phyloP scores from a whole-genome alignment of 116 monocot genomes.

The Zostera marina region DNA sequence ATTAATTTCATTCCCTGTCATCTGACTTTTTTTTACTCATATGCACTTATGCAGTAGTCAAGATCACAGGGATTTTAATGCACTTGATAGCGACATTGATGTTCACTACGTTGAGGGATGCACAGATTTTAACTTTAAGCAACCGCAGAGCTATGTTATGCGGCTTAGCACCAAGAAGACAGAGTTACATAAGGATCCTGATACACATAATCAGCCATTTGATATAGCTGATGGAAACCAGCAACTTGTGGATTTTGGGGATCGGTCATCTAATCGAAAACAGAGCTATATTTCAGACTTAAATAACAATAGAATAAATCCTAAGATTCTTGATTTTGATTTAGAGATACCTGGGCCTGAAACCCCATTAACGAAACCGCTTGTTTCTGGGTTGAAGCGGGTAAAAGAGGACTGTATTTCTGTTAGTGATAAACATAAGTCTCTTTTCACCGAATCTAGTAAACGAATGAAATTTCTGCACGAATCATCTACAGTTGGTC shows the following conservation, averaged over 20 bases:
- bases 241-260: too few species aligned
- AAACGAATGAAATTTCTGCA: slow-evolving; percentile 41
- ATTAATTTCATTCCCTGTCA: too few species aligned
- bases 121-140: neutral
- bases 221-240: neutral
- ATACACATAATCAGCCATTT: neutral
- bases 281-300: neutral
- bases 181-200: neutral
- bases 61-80: neutral
- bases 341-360: slow-evolving; percentile 41
- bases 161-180: too few species aligned
- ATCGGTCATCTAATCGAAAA: neutral
- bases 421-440: slow-evolving; percentile 2
- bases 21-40: neutral
- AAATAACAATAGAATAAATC: neutral
- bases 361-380: slow-evolving; percentile 43
- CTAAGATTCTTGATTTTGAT: slow-evolving; percentile 10
- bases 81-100: neutral
- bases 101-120: neutral
- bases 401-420: slow-evolving; percentile 34
- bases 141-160: too few species aligned
- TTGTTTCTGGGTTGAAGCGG: slow-evolving; percentile 58
- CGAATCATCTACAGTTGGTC: slow-evolving; percentile 7
- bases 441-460: slow-evolving; percentile 16
- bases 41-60: slow-evolving; percentile 1